Evolutionary conservation across 306 rosid genomes (phyloP).

Genomic region (Delonix regia): DNA sequence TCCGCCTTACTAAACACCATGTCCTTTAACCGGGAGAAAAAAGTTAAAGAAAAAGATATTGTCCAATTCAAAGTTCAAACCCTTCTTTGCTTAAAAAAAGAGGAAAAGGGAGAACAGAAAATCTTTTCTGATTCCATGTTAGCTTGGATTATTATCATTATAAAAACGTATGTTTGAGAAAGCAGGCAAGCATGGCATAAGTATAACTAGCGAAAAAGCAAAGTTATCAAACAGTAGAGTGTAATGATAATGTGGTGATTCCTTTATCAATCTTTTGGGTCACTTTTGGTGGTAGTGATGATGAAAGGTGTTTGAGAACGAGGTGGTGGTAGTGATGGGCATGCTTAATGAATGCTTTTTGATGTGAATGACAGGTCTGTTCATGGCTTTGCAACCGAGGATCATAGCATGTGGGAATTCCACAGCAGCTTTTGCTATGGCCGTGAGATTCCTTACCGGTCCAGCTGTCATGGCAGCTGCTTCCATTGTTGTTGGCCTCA

Average conservation of each 20-base stretch:
- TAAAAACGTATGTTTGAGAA: not conserved
- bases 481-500: constrained; percentile 93
- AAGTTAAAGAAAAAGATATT: not conserved
- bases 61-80: not conserved
- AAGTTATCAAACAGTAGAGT: constrained; percentile 24
- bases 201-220: constrained; percentile 12
- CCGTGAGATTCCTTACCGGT: constrained; percentile 95
- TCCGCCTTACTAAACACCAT: not conserved
- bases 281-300: constrained; percentile 48
- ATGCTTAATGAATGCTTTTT: constrained; percentile 32
- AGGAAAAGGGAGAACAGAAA: constrained; percentile 27
- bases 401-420: constrained; percentile 98
- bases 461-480: constrained; percentile 99
- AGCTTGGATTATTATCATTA: constrained; percentile 22
- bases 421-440: constrained; percentile 87
- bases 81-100: constrained; percentile 26
- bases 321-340: constrained; percentile 33
- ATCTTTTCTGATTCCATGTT: constrained; percentile 33
- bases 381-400: constrained; percentile 99
- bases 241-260: constrained; percentile 32
- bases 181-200: constrained; percentile 5
- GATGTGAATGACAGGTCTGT: constrained; percentile 65
- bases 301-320: constrained; percentile 53
- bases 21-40: not conserved
- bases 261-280: constrained; percentile 35